Evolutionary conservation across 495 filamentous ascomycete species (phyloP).

Genomic region (Cercophora scortea): DNA sequence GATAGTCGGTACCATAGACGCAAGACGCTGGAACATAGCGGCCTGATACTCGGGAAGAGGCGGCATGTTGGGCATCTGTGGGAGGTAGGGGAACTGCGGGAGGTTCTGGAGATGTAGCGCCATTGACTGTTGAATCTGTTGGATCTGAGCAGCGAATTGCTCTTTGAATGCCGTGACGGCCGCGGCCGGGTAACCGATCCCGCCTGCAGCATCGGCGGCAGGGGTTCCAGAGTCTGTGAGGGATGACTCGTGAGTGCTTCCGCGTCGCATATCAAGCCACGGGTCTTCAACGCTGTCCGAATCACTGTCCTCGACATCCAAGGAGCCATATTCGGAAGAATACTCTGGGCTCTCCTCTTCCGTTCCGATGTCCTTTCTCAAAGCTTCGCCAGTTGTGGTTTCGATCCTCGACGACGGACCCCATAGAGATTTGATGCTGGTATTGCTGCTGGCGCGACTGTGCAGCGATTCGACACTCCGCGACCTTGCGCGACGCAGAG

Average conservation of each 20-base stretch:
- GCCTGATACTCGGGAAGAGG: conserved; percentile 65
- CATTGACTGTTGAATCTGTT: conserved; percentile 70
- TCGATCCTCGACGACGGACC: conserved; percentile 36
- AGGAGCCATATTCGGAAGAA: conserved; percentile 21
- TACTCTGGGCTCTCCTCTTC: conserved; percentile 38
- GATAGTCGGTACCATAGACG: conserved; percentile 61
- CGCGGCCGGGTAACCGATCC: conserved; percentile 48
- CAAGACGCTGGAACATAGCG: conserved; percentile 60
- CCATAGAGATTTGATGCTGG: conserved; percentile 58
- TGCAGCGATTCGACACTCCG: conserved; percentile 35
- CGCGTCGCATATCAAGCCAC: conserved; percentile 31
- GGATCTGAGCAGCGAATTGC: conserved; percentile 46
- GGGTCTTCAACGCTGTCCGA: conserved; percentile 30
- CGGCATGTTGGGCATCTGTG: conserved; percentile 41
- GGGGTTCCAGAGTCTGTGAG: conserved; percentile 14
- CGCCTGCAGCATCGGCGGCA: conserved; percentile 18
- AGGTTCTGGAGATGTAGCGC: conserved; percentile 28
- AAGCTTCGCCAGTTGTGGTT: conserved; percentile 30
- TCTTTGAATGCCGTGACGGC: conserved; percentile 57
- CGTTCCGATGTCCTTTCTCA: conserved; percentile 21
- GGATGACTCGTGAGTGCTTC: conserved; percentile 9
- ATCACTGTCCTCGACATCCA: conserved; percentile 21
- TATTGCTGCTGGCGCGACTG: conserved; percentile 59
- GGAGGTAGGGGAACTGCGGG: conserved; percentile 15
- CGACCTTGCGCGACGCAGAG: conserved; percentile 47